Percentiles rank a stretch among this genome's conserved stretches.
These are phyloP conservation scores for Suillus americanus DNA, from an alignment of 768 basidiomycete genomes.

Conservation along the genomic window DNA sequence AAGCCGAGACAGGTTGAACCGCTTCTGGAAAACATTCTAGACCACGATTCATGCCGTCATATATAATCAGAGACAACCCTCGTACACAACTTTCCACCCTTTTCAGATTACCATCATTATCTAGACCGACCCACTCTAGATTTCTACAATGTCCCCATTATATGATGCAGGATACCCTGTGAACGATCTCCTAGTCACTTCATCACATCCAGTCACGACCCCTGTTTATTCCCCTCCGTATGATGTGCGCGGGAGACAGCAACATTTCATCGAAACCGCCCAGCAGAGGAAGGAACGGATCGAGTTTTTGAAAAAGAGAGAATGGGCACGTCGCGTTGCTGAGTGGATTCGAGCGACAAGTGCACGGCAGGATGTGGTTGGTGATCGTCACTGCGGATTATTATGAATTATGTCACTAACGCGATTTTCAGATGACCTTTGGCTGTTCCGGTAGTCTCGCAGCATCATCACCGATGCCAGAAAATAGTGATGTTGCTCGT, in stretches of 20 bases:
- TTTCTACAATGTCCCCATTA: not conserved
- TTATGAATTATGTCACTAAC: not conserved
- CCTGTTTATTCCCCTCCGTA: conserved; percentile 30
- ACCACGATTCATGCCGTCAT: conserved; percentile 5
- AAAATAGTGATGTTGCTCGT: not conserved
- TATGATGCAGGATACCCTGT: conserved; percentile 3
- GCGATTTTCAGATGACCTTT: conserved; percentile 15
- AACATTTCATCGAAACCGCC: conserved; percentile 42
- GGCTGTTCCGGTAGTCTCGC: conserved; percentile 15
- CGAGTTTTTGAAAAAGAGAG: conserved; percentile 50
- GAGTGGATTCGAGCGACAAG: conserved; percentile 37
- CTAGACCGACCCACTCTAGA: not conserved
- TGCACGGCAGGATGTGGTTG: conserved; percentile 26
- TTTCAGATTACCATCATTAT: conserved; percentile 1
- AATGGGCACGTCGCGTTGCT: conserved; percentile 40
- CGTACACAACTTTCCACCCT: conserved; percentile 12
- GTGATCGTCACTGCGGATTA: not conserved
- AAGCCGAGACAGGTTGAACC: conserved; percentile 8
- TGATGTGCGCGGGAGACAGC: conserved; percentile 46
- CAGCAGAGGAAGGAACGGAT: conserved; percentile 50
- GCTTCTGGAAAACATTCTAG: conserved; percentile 10
- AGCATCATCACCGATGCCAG: not conserved
- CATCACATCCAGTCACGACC: conserved; percentile 21
- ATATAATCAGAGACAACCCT: conserved; percentile 9
- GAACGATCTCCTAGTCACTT: conserved; percentile 1